phyloP scores from a whole-genome alignment of 2,329 filamentous ascomycete species.

The Trichoderma harzianum region DNA sequence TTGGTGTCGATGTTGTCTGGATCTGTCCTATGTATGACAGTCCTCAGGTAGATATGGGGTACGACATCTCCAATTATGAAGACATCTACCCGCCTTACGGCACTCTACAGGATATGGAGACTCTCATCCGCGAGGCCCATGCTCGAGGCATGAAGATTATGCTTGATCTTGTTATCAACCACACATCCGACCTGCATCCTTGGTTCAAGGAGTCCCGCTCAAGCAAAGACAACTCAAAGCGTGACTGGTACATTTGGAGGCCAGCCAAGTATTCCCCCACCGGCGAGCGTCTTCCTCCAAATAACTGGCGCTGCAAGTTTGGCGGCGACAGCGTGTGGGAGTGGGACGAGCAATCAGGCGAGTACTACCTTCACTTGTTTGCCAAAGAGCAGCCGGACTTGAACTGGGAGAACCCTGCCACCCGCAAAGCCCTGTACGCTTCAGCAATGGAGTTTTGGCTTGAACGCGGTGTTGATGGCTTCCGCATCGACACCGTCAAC shows the following conservation, averaged over 20 bases:
- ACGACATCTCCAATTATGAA: slow-evolving; percentile 67
- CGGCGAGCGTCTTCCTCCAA: slow-evolving; percentile 65
- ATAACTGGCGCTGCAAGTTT: slow-evolving; percentile 69
- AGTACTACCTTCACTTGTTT: slow-evolving; percentile 78
- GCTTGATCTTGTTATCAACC: slow-evolving; percentile 74
- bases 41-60: slow-evolving; percentile 67
- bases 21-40: slow-evolving; percentile 63
- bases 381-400: slow-evolving; percentile 74
- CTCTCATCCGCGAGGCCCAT: slow-evolving; percentile 57
- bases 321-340: slow-evolving; percentile 61
- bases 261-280: slow-evolving; percentile 51
- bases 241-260: slow-evolving; percentile 65
- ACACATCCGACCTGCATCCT: slow-evolving; percentile 67
- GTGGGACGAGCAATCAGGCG: slow-evolving; percentile 67
- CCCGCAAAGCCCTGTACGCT: slow-evolving; percentile 67
- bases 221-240: slow-evolving; percentile 59
- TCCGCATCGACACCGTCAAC: slow-evolving; percentile 73
- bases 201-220: slow-evolving; percentile 68
- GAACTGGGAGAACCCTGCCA: slow-evolving; percentile 75
- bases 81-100: slow-evolving; percentile 64
- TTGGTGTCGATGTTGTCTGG: slow-evolving; percentile 66
- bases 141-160: slow-evolving; percentile 65
- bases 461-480: slow-evolving; percentile 67
- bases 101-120: slow-evolving; percentile 62
- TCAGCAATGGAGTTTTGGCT: slow-evolving; percentile 78